phyloP scores from a whole-genome alignment of 495 filamentous ascomycete genomes.

The Daldinia caldariorum region DNA sequence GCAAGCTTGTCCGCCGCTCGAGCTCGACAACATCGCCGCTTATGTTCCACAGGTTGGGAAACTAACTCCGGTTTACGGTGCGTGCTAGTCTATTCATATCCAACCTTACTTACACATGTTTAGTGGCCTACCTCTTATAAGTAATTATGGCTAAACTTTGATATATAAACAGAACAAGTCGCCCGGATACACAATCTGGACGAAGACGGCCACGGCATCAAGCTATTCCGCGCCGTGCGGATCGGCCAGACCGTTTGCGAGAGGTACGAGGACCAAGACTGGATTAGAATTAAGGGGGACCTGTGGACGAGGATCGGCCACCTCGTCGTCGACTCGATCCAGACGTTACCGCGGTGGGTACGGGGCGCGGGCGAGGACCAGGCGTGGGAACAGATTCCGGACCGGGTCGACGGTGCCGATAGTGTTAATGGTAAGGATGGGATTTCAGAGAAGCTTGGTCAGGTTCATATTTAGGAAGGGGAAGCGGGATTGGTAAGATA shows the following conservation, averaged over 20 bases:
- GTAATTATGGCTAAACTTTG: neutral
- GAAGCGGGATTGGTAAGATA: neutral
- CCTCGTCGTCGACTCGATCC: slow-evolving; percentile 67
- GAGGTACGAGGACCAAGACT: slow-evolving; percentile 53
- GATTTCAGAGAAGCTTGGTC: slow-evolving; percentile 24
- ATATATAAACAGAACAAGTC: slow-evolving; percentile 57
- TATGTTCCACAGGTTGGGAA: slow-evolving; percentile 59
- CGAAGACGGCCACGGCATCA: slow-evolving; percentile 84
- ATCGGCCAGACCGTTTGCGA: slow-evolving; percentile 47
- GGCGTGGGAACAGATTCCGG: slow-evolving; percentile 60
- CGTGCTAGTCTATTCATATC: neutral
- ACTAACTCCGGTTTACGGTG: slow-evolving; percentile 7
- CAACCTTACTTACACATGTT: no score
- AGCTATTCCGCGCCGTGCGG: slow-evolving; percentile 74
- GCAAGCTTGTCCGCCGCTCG: slow-evolving; percentile 63
- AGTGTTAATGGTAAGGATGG: neutral
- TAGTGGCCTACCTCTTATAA: no score
- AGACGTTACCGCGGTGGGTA: slow-evolving; percentile 62
- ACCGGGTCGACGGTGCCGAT: slow-evolving; percentile 3
- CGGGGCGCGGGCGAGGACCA: slow-evolving; percentile 65
- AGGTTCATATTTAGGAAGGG: slow-evolving; percentile 1
- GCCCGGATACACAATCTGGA: slow-evolving; percentile 60
- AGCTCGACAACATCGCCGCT: slow-evolving; percentile 61
- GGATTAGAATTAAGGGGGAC: slow-evolving; percentile 65
- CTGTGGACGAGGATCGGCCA: slow-evolving; percentile 78